phyloP scores from a whole-genome alignment of 1,139 yeast species.

The Meyerozyma elateridarum region DNA sequence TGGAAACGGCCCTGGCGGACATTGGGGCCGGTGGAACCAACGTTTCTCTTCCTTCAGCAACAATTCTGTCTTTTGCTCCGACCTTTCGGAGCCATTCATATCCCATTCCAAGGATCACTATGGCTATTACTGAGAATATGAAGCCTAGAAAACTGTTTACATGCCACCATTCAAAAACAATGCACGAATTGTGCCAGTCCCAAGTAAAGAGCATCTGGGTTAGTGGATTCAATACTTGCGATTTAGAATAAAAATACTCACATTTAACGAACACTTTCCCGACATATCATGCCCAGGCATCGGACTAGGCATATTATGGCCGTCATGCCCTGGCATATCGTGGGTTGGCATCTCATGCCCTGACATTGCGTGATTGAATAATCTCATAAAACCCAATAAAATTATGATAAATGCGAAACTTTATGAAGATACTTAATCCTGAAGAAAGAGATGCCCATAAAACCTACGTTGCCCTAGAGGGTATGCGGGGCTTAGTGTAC shows the following conservation, averaged over 20 bases:
- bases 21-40: conserved; percentile 8
- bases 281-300: no score
- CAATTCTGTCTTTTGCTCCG: conserved; percentile 13
- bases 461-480: conserved; percentile 33
- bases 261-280: no score
- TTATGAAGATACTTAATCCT: conserved; percentile 35
- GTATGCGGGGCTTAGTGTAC: conserved; percentile 36
- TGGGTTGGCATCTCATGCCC: no score
- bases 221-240: no score
- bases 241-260: no score
- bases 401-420: no score
- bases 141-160: conserved; percentile 50
- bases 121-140: conserved; percentile 45
- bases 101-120: conserved; percentile 48
- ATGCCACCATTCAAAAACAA: conserved; percentile 79
- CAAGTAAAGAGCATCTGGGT: conserved; percentile 71
- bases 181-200: conserved; percentile 69
- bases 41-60: conserved; percentile 27
- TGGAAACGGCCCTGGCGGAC: conserved; percentile 14
- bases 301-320: no score
- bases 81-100: conserved; percentile 57
- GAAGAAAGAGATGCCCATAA: conserved; percentile 43
- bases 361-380: no score
- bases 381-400: no score
- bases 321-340: no score